Percentiles rank a stretch among this genome's conserved stretches.
These are phyloP conservation scores for Gossypium sturtianum DNA, from an alignment of 345 rosid genomes.

Conservation along the genomic window DNA sequence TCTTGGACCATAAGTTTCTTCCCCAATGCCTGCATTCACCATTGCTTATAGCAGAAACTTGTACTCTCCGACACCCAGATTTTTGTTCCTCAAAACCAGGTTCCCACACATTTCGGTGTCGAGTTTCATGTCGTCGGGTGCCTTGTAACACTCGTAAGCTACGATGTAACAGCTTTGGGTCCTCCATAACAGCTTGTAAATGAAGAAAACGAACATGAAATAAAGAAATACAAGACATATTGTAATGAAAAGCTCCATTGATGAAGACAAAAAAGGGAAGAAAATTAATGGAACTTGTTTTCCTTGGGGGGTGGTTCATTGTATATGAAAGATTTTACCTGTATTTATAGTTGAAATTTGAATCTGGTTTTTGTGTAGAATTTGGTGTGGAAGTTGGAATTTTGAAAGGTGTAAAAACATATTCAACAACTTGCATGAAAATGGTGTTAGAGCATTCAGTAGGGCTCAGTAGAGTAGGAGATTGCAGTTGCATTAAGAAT, in stretches of 20 bases:
- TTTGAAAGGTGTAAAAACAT: neutral
- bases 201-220: constrained; percentile 21
- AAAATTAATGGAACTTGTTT: neutral
- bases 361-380: neutral
- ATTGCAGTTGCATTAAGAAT: no score
- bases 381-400: neutral
- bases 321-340: neutral
- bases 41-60: constrained; percentile 53
- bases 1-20: constrained; percentile 56
- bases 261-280: neutral
- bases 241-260: constrained; percentile 34
- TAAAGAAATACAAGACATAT: constrained; percentile 22
- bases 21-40: constrained; percentile 67
- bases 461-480: no score
- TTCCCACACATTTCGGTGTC: constrained; percentile 36
- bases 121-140: constrained; percentile 43
- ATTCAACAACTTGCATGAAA: no score
- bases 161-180: constrained; percentile 53
- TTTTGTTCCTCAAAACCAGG: constrained; percentile 41
- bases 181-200: constrained; percentile 29
- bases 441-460: no score
- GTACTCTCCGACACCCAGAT: constrained; percentile 49
- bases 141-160: constrained; percentile 62
- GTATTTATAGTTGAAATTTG: neutral
- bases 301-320: neutral